Conservation (phyloP, 306 rosid species). For the Begonia fuchsioides region DNA sequence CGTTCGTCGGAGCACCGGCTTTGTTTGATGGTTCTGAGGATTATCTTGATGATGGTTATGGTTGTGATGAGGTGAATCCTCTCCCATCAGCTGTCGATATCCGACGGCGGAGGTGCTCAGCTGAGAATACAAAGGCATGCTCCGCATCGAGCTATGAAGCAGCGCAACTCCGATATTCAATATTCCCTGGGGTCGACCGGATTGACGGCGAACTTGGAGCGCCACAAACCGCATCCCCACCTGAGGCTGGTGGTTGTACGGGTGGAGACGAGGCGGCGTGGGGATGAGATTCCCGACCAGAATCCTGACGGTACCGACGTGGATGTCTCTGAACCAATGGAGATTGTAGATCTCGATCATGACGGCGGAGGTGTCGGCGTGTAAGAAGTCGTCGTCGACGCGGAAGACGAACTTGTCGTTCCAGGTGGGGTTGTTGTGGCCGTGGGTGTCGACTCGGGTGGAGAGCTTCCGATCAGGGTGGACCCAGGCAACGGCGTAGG, state of each 20-base stretch:
- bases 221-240: conserved; percentile 53
- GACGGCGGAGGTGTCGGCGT: conserved; percentile 38
- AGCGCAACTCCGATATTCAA: conserved; percentile 63
- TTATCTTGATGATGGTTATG: conserved; percentile 5
- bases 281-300: conserved; percentile 42
- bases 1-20: conserved; percentile 32
- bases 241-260: conserved; percentile 12
- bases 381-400: conserved; percentile 52
- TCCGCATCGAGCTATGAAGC: conserved; percentile 71
- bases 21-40: conserved; percentile 4
- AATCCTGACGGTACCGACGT: conserved; percentile 53
- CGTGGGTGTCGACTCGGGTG: conserved; percentile 51
- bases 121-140: conserved; percentile 82
- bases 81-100: conserved; percentile 56
- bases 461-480: conserved; percentile 73
- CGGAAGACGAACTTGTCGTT: conserved; percentile 86
- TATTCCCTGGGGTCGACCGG: conserved; percentile 78
- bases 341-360: conserved; percentile 76
- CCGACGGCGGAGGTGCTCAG: conserved; percentile 32
- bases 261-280: conserved; percentile 11
- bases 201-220: conserved; percentile 50
- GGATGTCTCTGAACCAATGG: conserved; percentile 84
- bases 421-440: conserved; percentile 71
- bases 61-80: conserved; percentile 22
- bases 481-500: conserved; percentile 85